A percentile compares a stretch with the other conserved stretches of the same genome.
phyloP scores from a whole-genome alignment of 305 asterid genomes.

The Nicotiana rustica region DNA sequence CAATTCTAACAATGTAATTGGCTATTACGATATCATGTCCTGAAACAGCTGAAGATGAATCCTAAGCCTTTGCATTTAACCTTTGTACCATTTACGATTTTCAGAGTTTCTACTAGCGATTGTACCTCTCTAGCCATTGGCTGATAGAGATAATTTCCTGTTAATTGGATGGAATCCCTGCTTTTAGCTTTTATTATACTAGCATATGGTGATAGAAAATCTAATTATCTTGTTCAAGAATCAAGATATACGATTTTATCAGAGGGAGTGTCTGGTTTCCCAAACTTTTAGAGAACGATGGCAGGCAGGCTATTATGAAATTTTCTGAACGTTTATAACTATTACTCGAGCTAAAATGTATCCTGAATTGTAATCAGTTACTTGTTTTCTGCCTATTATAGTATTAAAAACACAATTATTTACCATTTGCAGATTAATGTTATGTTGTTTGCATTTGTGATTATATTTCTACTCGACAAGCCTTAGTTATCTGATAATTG shows the following conservation, averaged over 20 bases:
- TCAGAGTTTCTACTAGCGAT: background rate
- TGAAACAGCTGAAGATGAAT: slow-evolving; percentile 2
- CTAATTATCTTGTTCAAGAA: slow-evolving; percentile 20
- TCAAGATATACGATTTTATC: slow-evolving; percentile 23
- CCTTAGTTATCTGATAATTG: background rate
- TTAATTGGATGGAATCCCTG: background rate
- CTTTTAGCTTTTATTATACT: background rate
- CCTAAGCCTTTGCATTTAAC: slow-evolving; percentile 7
- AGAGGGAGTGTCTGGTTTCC: background rate
- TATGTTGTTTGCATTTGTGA: background rate
- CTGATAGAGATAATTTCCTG: slow-evolving; percentile 7
- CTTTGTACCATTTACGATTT: background rate
- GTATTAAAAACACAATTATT: background rate
- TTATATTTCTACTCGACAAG: background rate
- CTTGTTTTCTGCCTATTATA: background rate
- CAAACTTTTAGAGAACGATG: background rate
- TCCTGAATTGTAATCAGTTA: background rate
- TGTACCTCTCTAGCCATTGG: background rate
- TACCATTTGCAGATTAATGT: background rate
- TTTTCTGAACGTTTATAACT: background rate
- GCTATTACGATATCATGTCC: background rate
- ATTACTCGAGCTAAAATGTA: slow-evolving; percentile 10
- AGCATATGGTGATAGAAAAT: background rate
- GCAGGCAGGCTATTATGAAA: background rate
- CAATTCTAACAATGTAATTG: background rate